These are phyloP conservation scores for Candida stauntonica DNA, from an alignment of 805 yeast genomes.

Conservation along the genomic window DNA sequence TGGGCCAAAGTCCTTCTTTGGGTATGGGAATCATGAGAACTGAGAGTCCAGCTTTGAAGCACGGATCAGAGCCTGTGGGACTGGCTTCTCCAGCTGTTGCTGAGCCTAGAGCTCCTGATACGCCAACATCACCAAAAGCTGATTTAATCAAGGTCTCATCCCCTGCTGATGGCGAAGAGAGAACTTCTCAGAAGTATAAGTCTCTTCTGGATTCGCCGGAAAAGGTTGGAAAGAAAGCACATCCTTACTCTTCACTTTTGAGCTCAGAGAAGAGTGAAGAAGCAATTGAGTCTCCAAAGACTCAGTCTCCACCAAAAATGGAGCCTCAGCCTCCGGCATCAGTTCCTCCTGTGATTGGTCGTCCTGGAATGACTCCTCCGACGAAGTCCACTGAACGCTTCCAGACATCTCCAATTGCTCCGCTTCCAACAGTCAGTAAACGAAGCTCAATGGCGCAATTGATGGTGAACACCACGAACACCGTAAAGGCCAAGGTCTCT, in stretches of 20 bases:
- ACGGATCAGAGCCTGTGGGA: not conserved
- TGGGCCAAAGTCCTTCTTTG: not conserved
- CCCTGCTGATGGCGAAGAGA: not conserved
- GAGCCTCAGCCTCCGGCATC: not conserved
- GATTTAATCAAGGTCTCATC: slow-evolving; percentile 3
- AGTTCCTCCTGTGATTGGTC: too few relatives aligned
- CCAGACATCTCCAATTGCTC: slow-evolving; percentile 11
- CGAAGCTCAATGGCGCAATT: slow-evolving; percentile 8
- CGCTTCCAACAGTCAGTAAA: not conserved
- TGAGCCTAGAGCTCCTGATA: not conserved
- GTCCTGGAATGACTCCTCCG: slow-evolving; percentile 15
- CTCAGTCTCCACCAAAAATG: not conserved
- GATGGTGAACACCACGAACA: slow-evolving; percentile 3
- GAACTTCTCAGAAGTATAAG: not conserved
- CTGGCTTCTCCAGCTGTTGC: slow-evolving; percentile 4
- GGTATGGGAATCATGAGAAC: not conserved
- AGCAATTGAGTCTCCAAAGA: slow-evolving; percentile 14
- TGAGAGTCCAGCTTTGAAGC: not conserved
- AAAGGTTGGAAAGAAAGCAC: slow-evolving; percentile 4
- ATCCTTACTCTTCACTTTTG: slow-evolving; percentile 22
- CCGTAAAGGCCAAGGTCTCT: slow-evolving; percentile 6
- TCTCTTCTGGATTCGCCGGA: too few relatives aligned
- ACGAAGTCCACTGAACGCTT: slow-evolving; percentile 10
- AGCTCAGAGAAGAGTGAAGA: too few relatives aligned
- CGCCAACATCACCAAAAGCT: slow-evolving; percentile 6